Conservation (phyloP, 2,329 filamentous ascomycete genomes). For the Fusarium brachygibbosum region DNA sequence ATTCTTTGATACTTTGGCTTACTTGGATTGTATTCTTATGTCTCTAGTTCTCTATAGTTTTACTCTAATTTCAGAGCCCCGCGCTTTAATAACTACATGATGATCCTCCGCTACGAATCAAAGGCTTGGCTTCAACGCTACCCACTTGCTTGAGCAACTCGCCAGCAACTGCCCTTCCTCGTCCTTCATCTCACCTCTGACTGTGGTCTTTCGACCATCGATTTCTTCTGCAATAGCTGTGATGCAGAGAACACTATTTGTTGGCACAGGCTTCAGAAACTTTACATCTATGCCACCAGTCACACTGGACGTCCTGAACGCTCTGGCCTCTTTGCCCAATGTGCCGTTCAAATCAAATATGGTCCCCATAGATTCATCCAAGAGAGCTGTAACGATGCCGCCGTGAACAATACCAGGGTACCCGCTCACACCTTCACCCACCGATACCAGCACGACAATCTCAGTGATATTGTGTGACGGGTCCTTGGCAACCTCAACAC, state of each 20-base stretch:
- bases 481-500: slow-evolving; percentile 44
- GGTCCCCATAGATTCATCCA: slow-evolving; percentile 56
- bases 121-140: slow-evolving; percentile 51
- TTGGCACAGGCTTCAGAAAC: slow-evolving; percentile 52
- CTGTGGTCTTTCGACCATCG: slow-evolving; percentile 53
- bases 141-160: slow-evolving; percentile 52
- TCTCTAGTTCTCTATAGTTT: slow-evolving; percentile 10
- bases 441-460: slow-evolving; percentile 51
- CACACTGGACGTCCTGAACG: slow-evolving; percentile 50
- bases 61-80: slow-evolving; percentile 27
- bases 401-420: slow-evolving; percentile 54
- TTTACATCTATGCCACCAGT: slow-evolving; percentile 55
- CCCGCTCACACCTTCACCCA: slow-evolving; percentile 54
- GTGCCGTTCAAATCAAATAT: slow-evolving; percentile 55
- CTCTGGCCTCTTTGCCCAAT: slow-evolving; percentile 50
- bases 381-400: slow-evolving; percentile 53
- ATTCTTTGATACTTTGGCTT: slow-evolving; percentile 22
- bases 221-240: slow-evolving; percentile 52
- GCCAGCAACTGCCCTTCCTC: slow-evolving; percentile 50
- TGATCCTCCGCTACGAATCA: slow-evolving; percentile 22
- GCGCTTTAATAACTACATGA: not conserved
- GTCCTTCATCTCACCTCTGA: slow-evolving; percentile 51
- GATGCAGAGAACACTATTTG: slow-evolving; percentile 50
- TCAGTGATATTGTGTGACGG: slow-evolving; percentile 47
- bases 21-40: slow-evolving; percentile 3